These are phyloP conservation scores for Rhynchospora breviuscula DNA, from an alignment of 176 grass and related monocot species.

Conservation along the genomic window DNA sequence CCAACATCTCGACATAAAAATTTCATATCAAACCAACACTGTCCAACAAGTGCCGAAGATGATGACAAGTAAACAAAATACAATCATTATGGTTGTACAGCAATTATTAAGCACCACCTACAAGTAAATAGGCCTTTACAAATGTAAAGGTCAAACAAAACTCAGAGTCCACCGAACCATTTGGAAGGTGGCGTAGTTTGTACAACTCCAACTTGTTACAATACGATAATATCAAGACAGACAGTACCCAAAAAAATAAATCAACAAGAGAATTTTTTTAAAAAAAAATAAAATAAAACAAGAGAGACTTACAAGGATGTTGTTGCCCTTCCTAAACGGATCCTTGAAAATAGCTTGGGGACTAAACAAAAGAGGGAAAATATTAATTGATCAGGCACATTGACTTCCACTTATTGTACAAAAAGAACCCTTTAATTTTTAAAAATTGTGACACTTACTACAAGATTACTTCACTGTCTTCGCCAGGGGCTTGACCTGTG, in stretches of 20 bases:
- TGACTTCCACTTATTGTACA: neutral
- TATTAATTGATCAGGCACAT: conserved; percentile 3
- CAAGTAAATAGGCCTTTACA: neutral
- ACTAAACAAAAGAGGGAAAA: conserved; percentile 44
- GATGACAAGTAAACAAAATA: neutral
- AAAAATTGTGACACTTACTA: conserved; percentile 53
- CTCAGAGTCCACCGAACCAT: neutral
- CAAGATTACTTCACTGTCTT: conserved; percentile 97
- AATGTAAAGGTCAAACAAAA: neutral
- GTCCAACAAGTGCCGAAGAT: neutral
- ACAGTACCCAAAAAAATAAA: neutral
- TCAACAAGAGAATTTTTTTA: no score
- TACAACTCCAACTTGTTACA: neutral
- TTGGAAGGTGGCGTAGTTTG: neutral
- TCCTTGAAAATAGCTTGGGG: conserved; percentile 99
- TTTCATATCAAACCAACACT: neutral
- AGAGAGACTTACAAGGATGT: conserved; percentile 77
- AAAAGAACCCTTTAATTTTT: neutral
- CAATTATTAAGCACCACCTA: neutral
- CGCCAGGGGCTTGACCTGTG: conserved; percentile 95
- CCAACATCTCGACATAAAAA: neutral
- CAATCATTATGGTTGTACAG: neutral
- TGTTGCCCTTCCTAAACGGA: conserved; percentile 93
- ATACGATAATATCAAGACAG: neutral
- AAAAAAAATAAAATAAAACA: neutral